Base-by-base conservation (phyloP, 1,139 yeast genomes). In the Debaryomyces psychrophilus region DNA sequence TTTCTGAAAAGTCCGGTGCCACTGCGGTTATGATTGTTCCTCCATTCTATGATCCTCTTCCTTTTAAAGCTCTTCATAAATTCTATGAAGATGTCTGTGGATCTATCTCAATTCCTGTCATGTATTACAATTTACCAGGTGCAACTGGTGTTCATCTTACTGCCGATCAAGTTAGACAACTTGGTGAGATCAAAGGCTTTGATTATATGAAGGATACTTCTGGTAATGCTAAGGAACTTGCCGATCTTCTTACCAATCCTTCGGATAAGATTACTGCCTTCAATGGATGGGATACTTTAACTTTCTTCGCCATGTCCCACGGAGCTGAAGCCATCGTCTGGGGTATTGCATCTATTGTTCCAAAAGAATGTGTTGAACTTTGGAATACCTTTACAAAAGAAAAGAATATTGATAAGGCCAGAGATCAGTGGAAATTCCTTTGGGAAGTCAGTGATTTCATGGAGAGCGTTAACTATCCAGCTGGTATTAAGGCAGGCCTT, bases 11-110 rank as follows among this genome's bases (percentile, higher is more conserved):
- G 9, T 44, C 36, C 11, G 57, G 57, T 31, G 57, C 57, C 12
- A 48, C 44, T 34, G 55, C 55, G 5, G 46, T 51, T n/a, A 54
- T 54, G 57, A 41, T 53, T n/a, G 56, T 54, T 25, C 55, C 57
- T 20, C 57, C 57, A 31, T 54, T 51, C 31, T 54, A 54, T 31
- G 57, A 51, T 31, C 56, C 56, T 1, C 50, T 54, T 31, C 12
- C 45, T 11, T 54, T 53, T 44, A 47, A 53, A 18, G 46, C 55
- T 3, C 53, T 54, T 44, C 48, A 44, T 27, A 50, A 44, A 35
- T 54, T 48, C 35, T 54, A 37, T 37, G 50, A 54, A 42, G 54
- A 50, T 31, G 55, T 54, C 7, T 53, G 55, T 46, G 56, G 56
- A 2, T 47, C 55, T 5, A 45, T 54, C 22, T 29, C 44, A 5